Base-by-base conservation (phyloP, 2,329 filamentous ascomycete genomes). In the Lasiodiplodia hormozganensis region DNA sequence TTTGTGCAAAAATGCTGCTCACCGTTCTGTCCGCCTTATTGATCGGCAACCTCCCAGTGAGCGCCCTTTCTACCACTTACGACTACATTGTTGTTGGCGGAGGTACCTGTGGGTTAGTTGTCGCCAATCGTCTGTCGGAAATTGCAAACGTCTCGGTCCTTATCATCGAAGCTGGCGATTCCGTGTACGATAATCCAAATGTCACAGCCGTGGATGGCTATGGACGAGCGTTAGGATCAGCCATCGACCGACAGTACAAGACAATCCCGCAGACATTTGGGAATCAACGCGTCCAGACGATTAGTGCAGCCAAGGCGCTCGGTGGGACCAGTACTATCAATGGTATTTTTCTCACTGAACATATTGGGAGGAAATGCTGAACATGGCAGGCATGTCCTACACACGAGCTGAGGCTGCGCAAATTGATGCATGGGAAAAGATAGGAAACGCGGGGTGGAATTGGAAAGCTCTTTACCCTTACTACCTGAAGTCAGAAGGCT, bases 61-160 rank as follows among this genome's bases (percentile, higher is more conserved):
- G 2, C 18, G 18, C 18, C 53, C 6, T 16, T 36, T 60, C 23
- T 43, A 21, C 56, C 2, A 79, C 78, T 0, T 68, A 68, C 28
- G 66, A 68, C 57, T 68, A 68, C 57, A 78, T 82, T 31, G 71
- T 83, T 64, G 74, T 80, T 18, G 79, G 79, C 28, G 78, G 76
- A 73, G 70, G 70, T 38, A 86, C 84, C 5, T 83, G 84, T 28
- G 84, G 84, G 23, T 81, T 80, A 65, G 79, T 79, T 6, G 79
- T 88, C 25, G 85, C 85, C 11, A 81, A 82, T 14, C 83, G 86
- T 31, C 81, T 88, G 5, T 84, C 85, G 1, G 83, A 87, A 71
- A 83, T 83, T 51, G 78, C 81, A 4, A 80, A 85, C 4, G 83
- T 85, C 38, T 77, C 72, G 11, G 75, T 83, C 23, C 78, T 82